A percentile compares a stretch with the other conserved stretches of the same genome.
These are phyloP conservation scores for Ustilago esculenta DNA, from an alignment of 1,284 basidiomycete species.

Conservation along the genomic window DNA sequence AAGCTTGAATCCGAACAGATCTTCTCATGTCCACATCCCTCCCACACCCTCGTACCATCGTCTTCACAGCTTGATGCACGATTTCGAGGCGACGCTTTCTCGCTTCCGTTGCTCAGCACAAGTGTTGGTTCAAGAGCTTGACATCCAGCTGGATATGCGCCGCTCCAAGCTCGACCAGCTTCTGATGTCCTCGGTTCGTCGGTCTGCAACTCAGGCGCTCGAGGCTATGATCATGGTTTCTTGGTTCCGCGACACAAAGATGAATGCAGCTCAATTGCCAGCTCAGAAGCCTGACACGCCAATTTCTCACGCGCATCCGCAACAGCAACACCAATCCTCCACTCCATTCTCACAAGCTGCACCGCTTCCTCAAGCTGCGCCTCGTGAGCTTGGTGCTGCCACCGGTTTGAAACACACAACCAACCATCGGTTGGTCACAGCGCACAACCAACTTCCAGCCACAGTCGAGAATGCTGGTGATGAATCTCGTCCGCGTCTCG, in stretches of 20 bases:
- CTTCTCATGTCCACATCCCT: too few species aligned
- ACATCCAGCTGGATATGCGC: not conserved
- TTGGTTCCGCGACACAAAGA: constrained; percentile 17
- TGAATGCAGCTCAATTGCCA: not conserved
- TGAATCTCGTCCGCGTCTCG: too few species aligned
- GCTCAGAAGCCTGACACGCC: not conserved
- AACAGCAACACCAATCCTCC: too few species aligned
- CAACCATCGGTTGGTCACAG: too few species aligned
- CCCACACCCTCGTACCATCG: not conserved
- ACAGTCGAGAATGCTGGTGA: too few species aligned
- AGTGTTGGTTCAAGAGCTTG: not conserved
- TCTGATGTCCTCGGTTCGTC: constrained; percentile 5
- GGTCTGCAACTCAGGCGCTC: not conserved
- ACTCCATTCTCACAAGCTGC: too few species aligned
- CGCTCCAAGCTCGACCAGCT: constrained; percentile 9
- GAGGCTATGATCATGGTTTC: constrained; percentile 16
- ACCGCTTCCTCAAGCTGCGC: too few species aligned
- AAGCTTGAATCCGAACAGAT: too few species aligned
- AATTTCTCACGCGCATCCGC: too few species aligned
- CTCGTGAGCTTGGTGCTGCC: too few species aligned
- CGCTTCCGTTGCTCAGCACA: constrained; percentile 1
- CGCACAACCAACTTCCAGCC: too few species aligned
- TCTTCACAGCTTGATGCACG: not conserved
- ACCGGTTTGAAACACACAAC: too few species aligned
- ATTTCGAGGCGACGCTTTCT: constrained; percentile 3